Evolutionary conservation across 371 early-diverging fungal species (phyloP), one percentile per base, ranked within the genome.

Genomic region (Funneliformis caledonium): DNA sequence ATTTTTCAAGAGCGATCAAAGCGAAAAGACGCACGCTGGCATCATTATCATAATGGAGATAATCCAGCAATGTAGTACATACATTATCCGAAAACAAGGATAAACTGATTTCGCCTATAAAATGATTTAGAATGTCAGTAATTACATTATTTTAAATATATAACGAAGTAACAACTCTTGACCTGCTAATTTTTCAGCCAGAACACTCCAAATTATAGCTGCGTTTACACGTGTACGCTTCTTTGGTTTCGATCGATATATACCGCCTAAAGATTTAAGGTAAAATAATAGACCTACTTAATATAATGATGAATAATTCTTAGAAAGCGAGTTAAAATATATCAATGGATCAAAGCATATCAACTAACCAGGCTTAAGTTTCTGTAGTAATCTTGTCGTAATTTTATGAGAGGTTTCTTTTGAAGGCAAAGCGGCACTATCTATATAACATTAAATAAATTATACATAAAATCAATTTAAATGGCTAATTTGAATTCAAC

Each of bases 1-100:
- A 85, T 79, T 85, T 85, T 76, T 85, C 86, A 16, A 85, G 76
- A 4, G 86, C 86, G 33, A 85, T 85, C 69, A 85, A 81, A 3
- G 86, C 84, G 75, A 85, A 85, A 8, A 85, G 81, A 26, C 83
- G 83, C 67, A 84, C 84, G 33, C 74, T 16, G 73, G 83, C 81
- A 43, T 85, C 86, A 12, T 80, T 76, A 45, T 84, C 76, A 62
- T 60, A 43, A 61, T 76, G 76, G 22, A 76, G 76, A 76, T 76
- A 76, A 37, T 76, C 76, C 60, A 76, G 6, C 16, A 76, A 26
- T 16, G 76, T 76, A 43, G 14, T 76, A 64, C 76, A 76, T 47
- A 76, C 76, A 64, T 43, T 76, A 64, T 76, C 62, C 3, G 76
- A 43, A 43, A 76, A 76, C 16, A 76, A 47, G 9, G 76, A 76